These are phyloP conservation scores for Xylaria sp. DNA, from an alignment of 2,329 filamentous ascomycete genomes.

Conservation along the genomic window DNA sequence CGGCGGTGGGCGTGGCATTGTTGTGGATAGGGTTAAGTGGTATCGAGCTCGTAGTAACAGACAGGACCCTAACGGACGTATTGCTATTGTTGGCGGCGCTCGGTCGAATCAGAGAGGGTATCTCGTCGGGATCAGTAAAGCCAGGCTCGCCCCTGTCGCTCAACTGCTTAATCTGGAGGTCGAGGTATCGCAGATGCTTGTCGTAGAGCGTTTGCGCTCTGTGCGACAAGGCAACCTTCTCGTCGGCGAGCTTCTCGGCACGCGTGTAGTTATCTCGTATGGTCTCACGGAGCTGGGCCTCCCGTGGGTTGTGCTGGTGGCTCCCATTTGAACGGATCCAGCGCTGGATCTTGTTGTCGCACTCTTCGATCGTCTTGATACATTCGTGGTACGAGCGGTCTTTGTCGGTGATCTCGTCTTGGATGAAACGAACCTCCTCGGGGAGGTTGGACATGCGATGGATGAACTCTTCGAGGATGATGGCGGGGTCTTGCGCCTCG, in stretches of 20 bases:
- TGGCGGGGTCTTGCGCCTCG: slow-evolving; percentile 67
- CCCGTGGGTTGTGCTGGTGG: slow-evolving; percentile 75
- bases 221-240: slow-evolving; percentile 73
- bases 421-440: slow-evolving; percentile 80
- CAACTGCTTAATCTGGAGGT: slow-evolving; percentile 65
- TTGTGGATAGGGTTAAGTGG: slow-evolving; percentile 47
- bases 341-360: slow-evolving; percentile 78
- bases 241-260: slow-evolving; percentile 72
- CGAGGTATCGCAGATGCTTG: slow-evolving; percentile 67
- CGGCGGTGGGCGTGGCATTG: slow-evolving; percentile 49
- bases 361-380: slow-evolving; percentile 70
- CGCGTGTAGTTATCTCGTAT: slow-evolving; percentile 72
- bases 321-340: slow-evolving; percentile 80
- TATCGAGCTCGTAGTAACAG: slow-evolving; percentile 42
- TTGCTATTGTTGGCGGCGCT: slow-evolving; percentile 61
- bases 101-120: slow-evolving; percentile 66
- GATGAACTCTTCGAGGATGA: slow-evolving; percentile 80
- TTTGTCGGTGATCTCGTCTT: slow-evolving; percentile 83
- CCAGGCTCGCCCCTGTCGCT: slow-evolving; percentile 66
- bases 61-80: slow-evolving; percentile 46
- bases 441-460: slow-evolving; percentile 78
- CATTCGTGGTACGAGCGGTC: slow-evolving; percentile 74
- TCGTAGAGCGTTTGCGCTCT: slow-evolving; percentile 66
- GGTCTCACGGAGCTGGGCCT: slow-evolving; percentile 68
- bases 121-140: slow-evolving; percentile 66